Evolutionary conservation across 352 stramenopile species (phyloP), one percentile per base, ranked within the genome.

Genomic region (Pythium biforme): DNA sequence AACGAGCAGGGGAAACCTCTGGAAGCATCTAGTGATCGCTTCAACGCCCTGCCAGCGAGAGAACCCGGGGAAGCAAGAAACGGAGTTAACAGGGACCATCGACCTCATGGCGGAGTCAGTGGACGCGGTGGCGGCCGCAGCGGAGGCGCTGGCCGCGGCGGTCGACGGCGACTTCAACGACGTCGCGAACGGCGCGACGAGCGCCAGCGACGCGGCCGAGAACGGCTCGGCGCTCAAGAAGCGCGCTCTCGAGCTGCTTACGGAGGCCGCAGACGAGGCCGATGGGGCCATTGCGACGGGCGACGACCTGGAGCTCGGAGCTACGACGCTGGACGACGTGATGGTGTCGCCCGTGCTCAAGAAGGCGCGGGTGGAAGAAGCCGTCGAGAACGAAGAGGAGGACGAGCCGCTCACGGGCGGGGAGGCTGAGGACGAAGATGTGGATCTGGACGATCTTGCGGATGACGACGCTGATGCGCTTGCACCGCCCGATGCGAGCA

Each of bases 301-400:
- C 2, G 69, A 75, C 12, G 64, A 67, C 14, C 33, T 70, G 27
- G 60, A 73, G 52, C 58, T 73, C 19, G 70, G 56, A 25, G 61
- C 70, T 10, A 90, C 81, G 64, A 88, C 76, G 45, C 69, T 88
- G 59, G 81, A 90, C 69, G 81, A 90, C 64, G 78, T 90, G 17
- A 54, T 86, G 51, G 70, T 81, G 55, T 79, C 76, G 22, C 75
- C 76, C 10, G n/a, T 71, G 53, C 26, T 57, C 15, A 90, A 90
- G 61, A 82, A 77, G 64, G 69, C 81, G 25, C 68, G 84, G 27
- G 76, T 74, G 0, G 56, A 64, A 0, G 58, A 62, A 1, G 52
- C 47, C 8, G n/a, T n/a, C n/a, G 56, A 56, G 19, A 31, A 31
- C 22, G 54, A 60, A 1, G 58, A 68, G 17, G 49, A 68, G 17